phyloP scores from a whole-genome alignment of 495 filamentous ascomycete species.

The Hypomontagnella submonticulosa region DNA sequence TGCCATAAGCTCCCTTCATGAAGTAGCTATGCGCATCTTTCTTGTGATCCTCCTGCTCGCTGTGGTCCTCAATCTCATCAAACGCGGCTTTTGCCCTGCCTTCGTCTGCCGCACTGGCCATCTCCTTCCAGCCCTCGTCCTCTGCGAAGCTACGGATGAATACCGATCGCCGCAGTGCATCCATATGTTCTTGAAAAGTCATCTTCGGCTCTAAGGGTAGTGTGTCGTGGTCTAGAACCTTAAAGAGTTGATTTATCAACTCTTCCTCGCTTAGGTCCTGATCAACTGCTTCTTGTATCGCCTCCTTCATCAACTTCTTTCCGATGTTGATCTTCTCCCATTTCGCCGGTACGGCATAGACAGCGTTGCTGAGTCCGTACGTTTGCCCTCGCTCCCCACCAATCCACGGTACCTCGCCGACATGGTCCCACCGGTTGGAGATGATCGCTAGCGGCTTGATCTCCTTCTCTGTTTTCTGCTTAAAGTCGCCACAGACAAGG shows the following conservation, averaged over 20 bases:
- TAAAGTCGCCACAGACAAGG: constrained; percentile 84
- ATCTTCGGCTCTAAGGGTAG: constrained; percentile 71
- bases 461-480: constrained; percentile 54
- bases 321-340: constrained; percentile 86
- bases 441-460: constrained; percentile 83
- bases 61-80: constrained; percentile 44
- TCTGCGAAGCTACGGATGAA: constrained; percentile 82
- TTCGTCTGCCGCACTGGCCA: constrained; percentile 65
- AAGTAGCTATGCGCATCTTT: constrained; percentile 50
- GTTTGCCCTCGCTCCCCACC: constrained; percentile 70
- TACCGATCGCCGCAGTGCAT: constrained; percentile 78
- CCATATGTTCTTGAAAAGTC: constrained; percentile 75
- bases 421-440: constrained; percentile 81
- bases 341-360: constrained; percentile 69
- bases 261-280: constrained; percentile 66
- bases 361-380: constrained; percentile 87
- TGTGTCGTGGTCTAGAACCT: constrained; percentile 75
- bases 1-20: constrained; percentile 81
- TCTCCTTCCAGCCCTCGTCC: constrained; percentile 55
- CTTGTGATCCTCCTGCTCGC: constrained; percentile 38
- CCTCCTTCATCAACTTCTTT: constrained; percentile 56
- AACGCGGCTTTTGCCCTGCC: constrained; percentile 53
- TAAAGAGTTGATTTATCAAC: constrained; percentile 76
- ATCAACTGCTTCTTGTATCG: constrained; percentile 55
- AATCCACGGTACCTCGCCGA: constrained; percentile 76